phyloP scores from a whole-genome alignment of 108 stramenopile genomes.

The Cylindrotheca closterium region DNA sequence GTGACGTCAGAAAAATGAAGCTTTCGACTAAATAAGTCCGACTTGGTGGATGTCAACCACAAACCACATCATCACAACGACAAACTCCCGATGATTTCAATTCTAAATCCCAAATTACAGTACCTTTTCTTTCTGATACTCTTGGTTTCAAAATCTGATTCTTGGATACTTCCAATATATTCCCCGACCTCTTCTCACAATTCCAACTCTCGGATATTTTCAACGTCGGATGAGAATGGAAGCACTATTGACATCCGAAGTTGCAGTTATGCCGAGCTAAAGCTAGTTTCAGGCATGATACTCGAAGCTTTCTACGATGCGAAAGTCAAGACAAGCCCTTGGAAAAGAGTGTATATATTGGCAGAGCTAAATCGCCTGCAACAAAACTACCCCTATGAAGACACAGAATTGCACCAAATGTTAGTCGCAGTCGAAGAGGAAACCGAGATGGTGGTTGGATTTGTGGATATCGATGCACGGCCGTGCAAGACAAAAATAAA shows the following conservation, averaged over 20 bases:
- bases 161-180: background rate
- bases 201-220: background rate
- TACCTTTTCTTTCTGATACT: too few species aligned
- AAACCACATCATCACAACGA: too few species aligned
- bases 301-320: constrained; percentile 45
- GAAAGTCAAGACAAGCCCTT: constrained; percentile 3
- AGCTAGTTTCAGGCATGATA: constrained; percentile 35
- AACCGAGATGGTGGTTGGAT: constrained; percentile 30
- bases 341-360: constrained; percentile 24
- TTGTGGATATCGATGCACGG: constrained; percentile 52
- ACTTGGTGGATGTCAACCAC: too few species aligned
- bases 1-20: too few species aligned
- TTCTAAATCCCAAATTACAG: too few species aligned
- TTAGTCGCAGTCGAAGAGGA: constrained; percentile 29
- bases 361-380: constrained; percentile 54
- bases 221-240: background rate
- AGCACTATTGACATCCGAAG: constrained; percentile 10
- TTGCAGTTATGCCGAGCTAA: constrained; percentile 27
- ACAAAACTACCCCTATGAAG: constrained; percentile 50
- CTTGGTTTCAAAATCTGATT: too few species aligned
- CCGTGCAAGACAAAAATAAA: constrained; percentile 14
- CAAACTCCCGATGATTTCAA: too few species aligned
- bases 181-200: background rate
- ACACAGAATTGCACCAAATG: constrained; percentile 37
- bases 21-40: too few species aligned